Evolutionary conservation across 2,329 filamentous ascomycete species (phyloP).

Genomic region (Colletotrichum sp.): DNA sequence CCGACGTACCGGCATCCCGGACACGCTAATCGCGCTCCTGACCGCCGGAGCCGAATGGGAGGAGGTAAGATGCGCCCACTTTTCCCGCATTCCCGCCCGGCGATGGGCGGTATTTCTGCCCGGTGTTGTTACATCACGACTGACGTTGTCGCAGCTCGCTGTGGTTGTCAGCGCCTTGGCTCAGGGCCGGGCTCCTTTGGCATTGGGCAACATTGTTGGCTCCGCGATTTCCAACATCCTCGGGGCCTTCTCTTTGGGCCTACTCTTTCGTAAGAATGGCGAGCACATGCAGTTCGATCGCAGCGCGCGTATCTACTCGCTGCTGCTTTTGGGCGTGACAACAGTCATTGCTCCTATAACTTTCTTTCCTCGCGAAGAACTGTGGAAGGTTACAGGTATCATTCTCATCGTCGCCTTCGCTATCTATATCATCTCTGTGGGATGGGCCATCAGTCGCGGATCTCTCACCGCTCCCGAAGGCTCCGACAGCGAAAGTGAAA

Average conservation of each 20-base stretch:
- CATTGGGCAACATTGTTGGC: constrained; percentile 60
- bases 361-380: constrained; percentile 5
- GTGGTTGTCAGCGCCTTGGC: constrained; percentile 52
- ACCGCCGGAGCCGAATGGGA: constrained; percentile 62
- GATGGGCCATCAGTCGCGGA: constrained; percentile 49
- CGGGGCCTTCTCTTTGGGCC: constrained; percentile 58
- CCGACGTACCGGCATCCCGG: constrained; percentile 45
- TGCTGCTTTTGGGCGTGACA: constrained; percentile 46
- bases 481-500: constrained; percentile 27
- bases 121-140: constrained; percentile 21
- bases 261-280: constrained; percentile 42
- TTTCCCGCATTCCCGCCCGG: not conserved
- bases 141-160: constrained; percentile 20
- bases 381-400: constrained; percentile 37
- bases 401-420: constrained; percentile 46
- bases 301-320: constrained; percentile 53
- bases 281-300: constrained; percentile 42
- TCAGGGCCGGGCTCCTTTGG: constrained; percentile 49
- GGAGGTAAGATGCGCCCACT: constrained; percentile 42
- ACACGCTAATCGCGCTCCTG: constrained; percentile 53
- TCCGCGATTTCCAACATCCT: constrained; percentile 60
- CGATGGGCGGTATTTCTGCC: not conserved
- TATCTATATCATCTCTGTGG: constrained; percentile 48
- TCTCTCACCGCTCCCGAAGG: constrained; percentile 43
- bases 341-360: constrained; percentile 38